phyloP scores from a whole-genome alignment of 2,329 filamentous ascomycete genomes.

The Colletotrichum eleusines region DNA sequence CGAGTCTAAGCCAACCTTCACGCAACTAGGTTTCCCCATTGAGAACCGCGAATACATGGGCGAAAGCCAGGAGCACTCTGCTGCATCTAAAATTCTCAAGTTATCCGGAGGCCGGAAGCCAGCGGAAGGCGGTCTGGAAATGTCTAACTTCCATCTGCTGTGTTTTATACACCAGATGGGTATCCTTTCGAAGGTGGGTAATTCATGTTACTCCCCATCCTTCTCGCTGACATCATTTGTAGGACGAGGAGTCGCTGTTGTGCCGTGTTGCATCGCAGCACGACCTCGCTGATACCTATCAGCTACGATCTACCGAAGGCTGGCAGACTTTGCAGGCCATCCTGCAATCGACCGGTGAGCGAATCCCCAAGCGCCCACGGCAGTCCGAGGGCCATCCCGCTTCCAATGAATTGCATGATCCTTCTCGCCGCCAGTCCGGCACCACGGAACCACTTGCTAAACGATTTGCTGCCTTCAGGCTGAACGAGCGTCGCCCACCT shows the following conservation, averaged over 20 bases:
- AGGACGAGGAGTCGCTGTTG: conserved; percentile 92
- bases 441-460: conserved; percentile 70
- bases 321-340: conserved; percentile 96
- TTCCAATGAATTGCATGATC: conserved; percentile 44
- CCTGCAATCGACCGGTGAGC: conserved; percentile 97
- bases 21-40: conserved; percentile 80
- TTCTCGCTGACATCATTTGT: conserved; percentile 22
- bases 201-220: background rate
- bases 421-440: conserved; percentile 47
- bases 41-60: conserved; percentile 92
- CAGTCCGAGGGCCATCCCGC: conserved; percentile 53
- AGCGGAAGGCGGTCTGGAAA: conserved; percentile 71
- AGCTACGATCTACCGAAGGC: conserved; percentile 87
- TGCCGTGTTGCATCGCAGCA: conserved; percentile 87
- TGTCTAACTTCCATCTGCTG: conserved; percentile 96
- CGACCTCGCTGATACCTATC: conserved; percentile 83
- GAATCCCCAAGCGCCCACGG: conserved; percentile 80
- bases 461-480: conserved; percentile 75
- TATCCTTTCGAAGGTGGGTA: conserved; percentile 84
- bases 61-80: conserved; percentile 82
- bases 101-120: conserved; percentile 70
- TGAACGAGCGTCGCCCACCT: conserved; percentile 58
- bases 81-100: conserved; percentile 76
- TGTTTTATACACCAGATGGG: conserved; percentile 85
- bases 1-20: conserved; percentile 81